Evolutionary conservation across 78 protist species (phyloP), one percentile per base, ranked within the genome.

Genomic region (Protostelium mycophagum): DNA sequence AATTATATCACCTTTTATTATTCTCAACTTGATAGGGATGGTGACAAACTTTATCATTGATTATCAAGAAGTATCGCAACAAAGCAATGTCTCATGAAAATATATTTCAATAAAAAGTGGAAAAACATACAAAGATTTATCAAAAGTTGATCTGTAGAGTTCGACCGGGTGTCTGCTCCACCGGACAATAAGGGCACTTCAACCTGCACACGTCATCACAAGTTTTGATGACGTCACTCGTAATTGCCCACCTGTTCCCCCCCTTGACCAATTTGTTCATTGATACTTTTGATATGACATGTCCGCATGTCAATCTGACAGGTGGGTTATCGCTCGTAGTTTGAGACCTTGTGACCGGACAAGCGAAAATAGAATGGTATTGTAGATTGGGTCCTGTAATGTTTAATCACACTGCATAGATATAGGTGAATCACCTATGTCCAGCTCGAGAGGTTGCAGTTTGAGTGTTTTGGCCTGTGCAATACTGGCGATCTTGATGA

Each of bases 331-430:
- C 90, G 10, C 39, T 84, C 0, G 97, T 91, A 35, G 94, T 31
- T 85, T 92, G 96, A 83, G 95, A 97, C 9, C 96, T n/a, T 9
- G 97, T 91, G 0, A 97, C 97, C 73, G 98, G 98, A 91, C 98
- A 97, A 28, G 96, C 93, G 36, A 97, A 95, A 16, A 96, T 85
- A 35, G 95, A 89, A 88, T 96, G 97, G 85, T 38, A 94, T 34
- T 92, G 88, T 16, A 5, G n/a, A 25, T 38, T 35, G 31, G 31
- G 29, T 9, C 91, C 91, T 51, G 73, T 25, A 51, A 16, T 25
- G 73, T 5, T 25, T 51, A 16, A 51, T 5, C 16, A 5, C n/a
- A 16, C 16, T 16, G 5, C 73, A 51, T 51, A 5, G 73, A 5
- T 16, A 51, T 16, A 16, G 16, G 73, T 51, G 73, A 51, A 0